Evolutionary conservation across 805 yeast genomes (phyloP), one percentile per base, ranked within the genome.

Genomic region (Groenewaldozyma tartarivorans): DNA sequence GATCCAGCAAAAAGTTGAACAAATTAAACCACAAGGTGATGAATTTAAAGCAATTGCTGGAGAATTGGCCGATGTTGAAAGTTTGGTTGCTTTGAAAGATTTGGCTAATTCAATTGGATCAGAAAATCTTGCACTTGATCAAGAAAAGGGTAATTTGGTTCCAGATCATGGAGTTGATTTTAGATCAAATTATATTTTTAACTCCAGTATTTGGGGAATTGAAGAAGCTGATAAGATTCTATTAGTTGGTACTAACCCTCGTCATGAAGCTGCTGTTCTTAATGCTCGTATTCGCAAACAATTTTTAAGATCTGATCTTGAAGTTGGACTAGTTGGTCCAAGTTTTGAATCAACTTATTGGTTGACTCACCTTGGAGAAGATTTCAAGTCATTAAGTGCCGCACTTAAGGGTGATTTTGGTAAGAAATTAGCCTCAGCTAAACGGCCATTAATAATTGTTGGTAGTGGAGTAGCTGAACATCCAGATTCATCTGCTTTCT

Each of bases 181-280:
- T 53, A 77, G 94, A 61, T 72, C 92, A 15, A 80, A 81, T 67
- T 84, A 81, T 61, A 66, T 78, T 39, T 84, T 84, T 72, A 84
- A 83, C 72, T 74, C 94, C 11, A 69, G 83, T 33, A 77, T 84
- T 47, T 77, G 74, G 41, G 92, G 92, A 35, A 72, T 84, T 48
- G 92, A 82, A 60, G 80, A 77, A 44, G 87, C 94, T 40, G 95
- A 85, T 57, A 84, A 75, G 51, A 79, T 84, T 47, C 68, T 84
- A 55, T 69, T 84, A 45, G 74, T 84, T 43, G 95, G 95, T 47
- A 77, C 95, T 35, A 84, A 84, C 68, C 94, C 94, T 44, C 74
- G 95, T 58, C 86, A 74, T 57, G 95, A 84, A 67, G 95, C 94
- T 44, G 86, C 94, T 33, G 94, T 85, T 15, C 69, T 84, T 54